phyloP scores from a whole-genome alignment of 768 basidiomycete genomes.

The Imleria badia region DNA sequence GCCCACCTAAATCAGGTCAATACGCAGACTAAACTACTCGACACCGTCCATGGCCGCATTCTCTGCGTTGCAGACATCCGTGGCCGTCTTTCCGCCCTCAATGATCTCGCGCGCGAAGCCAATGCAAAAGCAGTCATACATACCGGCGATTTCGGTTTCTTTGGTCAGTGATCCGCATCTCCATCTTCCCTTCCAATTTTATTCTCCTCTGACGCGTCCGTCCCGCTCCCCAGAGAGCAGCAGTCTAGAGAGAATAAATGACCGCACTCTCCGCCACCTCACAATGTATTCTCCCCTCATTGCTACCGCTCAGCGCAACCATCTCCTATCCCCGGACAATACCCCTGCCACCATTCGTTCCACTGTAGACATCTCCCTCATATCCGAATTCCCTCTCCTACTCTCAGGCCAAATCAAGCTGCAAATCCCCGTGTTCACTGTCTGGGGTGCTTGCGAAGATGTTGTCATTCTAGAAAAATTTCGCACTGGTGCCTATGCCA shows the following conservation, averaged over 20 bases:
- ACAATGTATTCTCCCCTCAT: slow-evolving; percentile 96
- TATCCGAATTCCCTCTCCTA: slow-evolving; percentile 93
- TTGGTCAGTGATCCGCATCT: slow-evolving; percentile 51
- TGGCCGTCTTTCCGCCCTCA: slow-evolving; percentile 83
- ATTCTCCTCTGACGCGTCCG: slow-evolving; percentile 18
- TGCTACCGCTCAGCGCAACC: slow-evolving; percentile 73
- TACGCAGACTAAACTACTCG: slow-evolving; percentile 76
- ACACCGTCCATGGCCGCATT: slow-evolving; percentile 79
- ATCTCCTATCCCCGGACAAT: slow-evolving; percentile 74
- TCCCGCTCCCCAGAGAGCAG: slow-evolving; percentile 52
- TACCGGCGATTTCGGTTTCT: slow-evolving; percentile 99
- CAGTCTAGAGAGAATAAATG: slow-evolving; percentile 87
- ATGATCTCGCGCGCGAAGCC: slow-evolving; percentile 84
- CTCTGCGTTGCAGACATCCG: slow-evolving; percentile 95
- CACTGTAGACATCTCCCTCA: slow-evolving; percentile 70
- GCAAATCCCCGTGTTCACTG: slow-evolving; percentile 90
- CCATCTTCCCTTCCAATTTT: not conserved
- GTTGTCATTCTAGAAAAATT: slow-evolving; percentile 92
- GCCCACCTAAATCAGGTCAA: slow-evolving; percentile 52
- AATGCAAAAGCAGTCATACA: slow-evolving; percentile 94
- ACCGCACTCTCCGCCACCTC: slow-evolving; percentile 93
- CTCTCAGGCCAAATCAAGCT: slow-evolving; percentile 90
- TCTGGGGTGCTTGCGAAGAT: slow-evolving; percentile 98
- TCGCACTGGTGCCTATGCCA: slow-evolving; percentile 74
- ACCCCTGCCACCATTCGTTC: slow-evolving; percentile 66